phyloP scores from a whole-genome alignment of 176 grass and related monocot genomes.

The Cenchrus fungigraminus region DNA sequence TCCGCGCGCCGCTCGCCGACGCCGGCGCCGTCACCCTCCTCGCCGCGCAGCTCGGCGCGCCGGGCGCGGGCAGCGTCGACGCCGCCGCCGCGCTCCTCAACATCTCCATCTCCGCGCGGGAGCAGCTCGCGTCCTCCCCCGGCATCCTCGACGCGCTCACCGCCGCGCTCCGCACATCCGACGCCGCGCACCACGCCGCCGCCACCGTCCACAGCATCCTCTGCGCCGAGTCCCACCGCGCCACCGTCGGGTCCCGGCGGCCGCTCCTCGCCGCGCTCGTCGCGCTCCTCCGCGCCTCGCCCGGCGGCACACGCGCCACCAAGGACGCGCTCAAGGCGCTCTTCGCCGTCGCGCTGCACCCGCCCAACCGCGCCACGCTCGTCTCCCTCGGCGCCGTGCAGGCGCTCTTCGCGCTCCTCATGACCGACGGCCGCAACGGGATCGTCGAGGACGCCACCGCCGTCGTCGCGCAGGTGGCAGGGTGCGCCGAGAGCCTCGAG shows the following conservation, averaged over 20 bases:
- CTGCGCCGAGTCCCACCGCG: conserved; percentile 68
- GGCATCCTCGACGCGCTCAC: conserved; percentile 79
- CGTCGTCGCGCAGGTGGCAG: conserved; percentile 85
- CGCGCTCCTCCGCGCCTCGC: conserved; percentile 49
- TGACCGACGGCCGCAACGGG: conserved; percentile 61
- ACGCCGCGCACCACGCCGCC: conserved; percentile 76
- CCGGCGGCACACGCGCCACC: conserved; percentile 52
- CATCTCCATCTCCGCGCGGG: conserved; percentile 75
- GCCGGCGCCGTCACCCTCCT: conserved; percentile 68
- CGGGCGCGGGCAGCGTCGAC: conserved; percentile 44
- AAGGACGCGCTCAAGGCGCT: conserved; percentile 96
- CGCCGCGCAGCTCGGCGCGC: conserved; percentile 46
- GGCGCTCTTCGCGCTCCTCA: conserved; percentile 73
- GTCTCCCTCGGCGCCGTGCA: conserved; percentile 59
- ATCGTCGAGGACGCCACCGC: conserved; percentile 88
- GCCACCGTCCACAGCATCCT: conserved; percentile 80
- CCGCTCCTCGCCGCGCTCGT: conserved; percentile 65
- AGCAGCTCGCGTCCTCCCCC: conserved; percentile 62
- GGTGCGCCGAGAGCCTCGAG: conserved; percentile 78
- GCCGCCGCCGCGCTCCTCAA: conserved; percentile 89
- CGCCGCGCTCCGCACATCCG: conserved; percentile 51
- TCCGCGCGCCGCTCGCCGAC: conserved; percentile 60
- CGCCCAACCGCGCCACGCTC: conserved; percentile 64
- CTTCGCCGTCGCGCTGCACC: conserved; percentile 67
- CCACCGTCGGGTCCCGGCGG: conserved; percentile 55